Conservation (phyloP, 495 filamentous ascomycete genomes). For the Usnea hakonensis region DNA sequence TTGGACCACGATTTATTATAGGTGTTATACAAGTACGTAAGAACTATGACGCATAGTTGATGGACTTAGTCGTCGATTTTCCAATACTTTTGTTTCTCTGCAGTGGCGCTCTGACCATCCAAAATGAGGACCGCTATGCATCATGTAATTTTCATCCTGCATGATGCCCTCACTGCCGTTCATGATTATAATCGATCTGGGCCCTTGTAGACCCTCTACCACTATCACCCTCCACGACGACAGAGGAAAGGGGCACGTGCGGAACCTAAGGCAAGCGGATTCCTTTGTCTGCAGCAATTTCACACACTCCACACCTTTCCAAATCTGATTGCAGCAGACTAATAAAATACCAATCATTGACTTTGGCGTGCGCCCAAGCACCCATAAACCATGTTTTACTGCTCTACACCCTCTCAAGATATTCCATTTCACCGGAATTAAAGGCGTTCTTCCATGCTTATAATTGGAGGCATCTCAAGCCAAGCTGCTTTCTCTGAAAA, state of each 20-base stretch:
- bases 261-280: not conserved
- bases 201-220: not conserved
- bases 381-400: not conserved
- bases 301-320: no score
- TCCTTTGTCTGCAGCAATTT: not conserved
- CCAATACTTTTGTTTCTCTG: not conserved
- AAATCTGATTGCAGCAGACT: not conserved
- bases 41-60: not conserved
- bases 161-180: not conserved
- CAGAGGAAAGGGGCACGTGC: not conserved
- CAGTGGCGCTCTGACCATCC: not conserved
- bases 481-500: not conserved
- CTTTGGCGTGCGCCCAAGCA: not conserved
- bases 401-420: no score
- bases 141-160: constrained; percentile 1
- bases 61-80: not conserved
- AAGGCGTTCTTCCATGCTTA: not conserved
- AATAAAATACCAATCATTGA: not conserved
- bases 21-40: no score
- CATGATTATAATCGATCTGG: not conserved
- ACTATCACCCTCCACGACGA: not conserved
- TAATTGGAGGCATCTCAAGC: not conserved
- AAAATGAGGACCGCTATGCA: not conserved
- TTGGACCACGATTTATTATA: no score
- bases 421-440: not conserved